Base-by-base conservation (phyloP, 2,329 filamentous ascomycete species). In the Alternaria incomplexa region DNA sequence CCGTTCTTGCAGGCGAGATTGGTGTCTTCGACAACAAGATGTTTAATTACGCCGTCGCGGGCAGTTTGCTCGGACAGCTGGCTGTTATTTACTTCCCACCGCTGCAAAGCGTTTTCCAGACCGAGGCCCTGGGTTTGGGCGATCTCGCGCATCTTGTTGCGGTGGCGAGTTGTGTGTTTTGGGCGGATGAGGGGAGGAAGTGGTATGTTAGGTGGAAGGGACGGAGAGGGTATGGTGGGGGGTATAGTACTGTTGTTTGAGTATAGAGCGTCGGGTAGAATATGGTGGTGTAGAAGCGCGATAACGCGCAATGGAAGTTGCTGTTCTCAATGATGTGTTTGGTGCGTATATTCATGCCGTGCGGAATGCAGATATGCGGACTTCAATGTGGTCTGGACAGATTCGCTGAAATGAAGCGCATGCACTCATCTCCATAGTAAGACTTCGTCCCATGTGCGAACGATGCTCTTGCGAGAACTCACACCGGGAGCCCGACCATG, bases 41-140 rank as follows among this genome's bases (percentile, higher is more conserved):
- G 81, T 99, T 99, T 83, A 98, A 98, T 81, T 97, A 95, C 85
- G 94, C 96, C 1, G 96, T 99, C 3, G 87, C 91, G 9, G 89
- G 96, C 23, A 95, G 91, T 77, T 80, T 99, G 52, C 82, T 92
- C 6, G 96, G 96, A 2, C 96, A 99, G 81, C 83, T 94, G 48
- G 86, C 95, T 65, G 96, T 99, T 59, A 93, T 99, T 57, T 99
- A 98, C 80, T 90, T 98, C 67, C 96, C 96, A 10, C 94, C 93
- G 83, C 83, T 99, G 72, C 96, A 99, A 81, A 88, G 92, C 56
- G 90, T 98, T 6, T 99, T 99, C 82, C 96, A 99, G 83, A 99
- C 96, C 0, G 96, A 99, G 80, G 90, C 92, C 1, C 81, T 99
- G 57, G 84, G 88, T 0, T 78, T 94, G 9, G 83, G 86, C 63